phyloP scores from a whole-genome alignment of 495 filamentous ascomycete species.

The Podospora anserina region DNA sequence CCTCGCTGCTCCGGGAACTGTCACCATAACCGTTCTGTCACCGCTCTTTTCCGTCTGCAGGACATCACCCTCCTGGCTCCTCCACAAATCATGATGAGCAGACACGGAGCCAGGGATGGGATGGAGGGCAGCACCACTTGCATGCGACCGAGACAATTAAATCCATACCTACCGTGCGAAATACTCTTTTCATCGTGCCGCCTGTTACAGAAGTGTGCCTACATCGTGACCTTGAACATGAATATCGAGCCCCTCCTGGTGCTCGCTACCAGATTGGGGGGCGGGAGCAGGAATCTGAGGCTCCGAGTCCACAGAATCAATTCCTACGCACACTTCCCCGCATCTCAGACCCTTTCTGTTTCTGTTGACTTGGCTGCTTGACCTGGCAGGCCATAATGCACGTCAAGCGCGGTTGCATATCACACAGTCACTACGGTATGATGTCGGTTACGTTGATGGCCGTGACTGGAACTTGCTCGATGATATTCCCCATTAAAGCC shows the following conservation, averaged over 20 bases:
- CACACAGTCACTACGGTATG: constrained; percentile 1
- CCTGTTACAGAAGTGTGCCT: background rate
- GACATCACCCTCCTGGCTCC: background rate
- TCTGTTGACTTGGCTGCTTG: background rate
- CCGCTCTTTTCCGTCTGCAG: constrained; percentile 20
- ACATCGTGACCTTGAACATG: background rate
- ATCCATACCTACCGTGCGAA: background rate
- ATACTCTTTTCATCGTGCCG: background rate
- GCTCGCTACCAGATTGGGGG: constrained; percentile 4
- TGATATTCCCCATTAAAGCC: background rate
- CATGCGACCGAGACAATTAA: background rate
- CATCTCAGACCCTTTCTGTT: constrained; percentile 1
- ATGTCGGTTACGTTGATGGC: constrained; percentile 18
- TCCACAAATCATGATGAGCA: background rate
- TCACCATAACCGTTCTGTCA: constrained; percentile 11
- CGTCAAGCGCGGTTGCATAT: constrained; percentile 9
- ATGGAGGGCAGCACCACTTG: background rate
- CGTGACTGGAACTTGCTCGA: constrained; percentile 18
- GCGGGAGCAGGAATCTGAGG: background rate
- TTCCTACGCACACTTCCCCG: background rate
- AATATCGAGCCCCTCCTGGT: background rate
- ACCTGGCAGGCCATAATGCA: background rate
- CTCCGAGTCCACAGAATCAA: background rate
- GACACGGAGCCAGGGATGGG: background rate
- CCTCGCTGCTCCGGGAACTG: background rate